Percentiles rank a stretch among this genome's conserved stretches.
Conservation (phyloP, 768 basidiomycete genomes). For the Trametes gibbosa region DNA sequence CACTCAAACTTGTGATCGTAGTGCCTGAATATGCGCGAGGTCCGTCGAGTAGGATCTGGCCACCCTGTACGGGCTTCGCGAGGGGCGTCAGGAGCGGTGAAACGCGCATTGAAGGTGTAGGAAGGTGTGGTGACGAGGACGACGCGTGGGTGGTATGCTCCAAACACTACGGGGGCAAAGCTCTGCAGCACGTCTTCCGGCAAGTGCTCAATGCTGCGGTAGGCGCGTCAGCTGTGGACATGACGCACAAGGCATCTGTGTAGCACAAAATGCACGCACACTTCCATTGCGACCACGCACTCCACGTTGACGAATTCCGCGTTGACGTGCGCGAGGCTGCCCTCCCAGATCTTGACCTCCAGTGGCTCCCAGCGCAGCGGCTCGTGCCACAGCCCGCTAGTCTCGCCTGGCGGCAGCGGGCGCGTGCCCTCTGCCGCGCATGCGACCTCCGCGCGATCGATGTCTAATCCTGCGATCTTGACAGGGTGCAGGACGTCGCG, state of each 20-base stretch:
- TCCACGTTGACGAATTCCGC: conserved; percentile 60
- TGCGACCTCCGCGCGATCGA: conserved; percentile 50
- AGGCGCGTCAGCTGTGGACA: neutral
- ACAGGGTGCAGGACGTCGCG: conserved; percentile 17
- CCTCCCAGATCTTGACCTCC: conserved; percentile 67
- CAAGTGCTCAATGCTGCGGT: conserved; percentile 78
- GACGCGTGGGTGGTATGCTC: conserved; percentile 70
- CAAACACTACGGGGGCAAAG: conserved; percentile 72
- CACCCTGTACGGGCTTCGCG: conserved; percentile 42
- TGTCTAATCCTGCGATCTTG: conserved; percentile 62
- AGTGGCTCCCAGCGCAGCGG: conserved; percentile 66
- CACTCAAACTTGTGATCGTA: conserved; percentile 88
- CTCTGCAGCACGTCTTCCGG: conserved; percentile 51
- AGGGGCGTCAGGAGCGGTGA: conserved; percentile 53
- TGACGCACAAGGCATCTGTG: neutral
- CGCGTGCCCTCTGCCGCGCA: conserved; percentile 49
- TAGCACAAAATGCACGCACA: conserved; percentile 48
- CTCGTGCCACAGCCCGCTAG: neutral
- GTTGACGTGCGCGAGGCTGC: conserved; percentile 68
- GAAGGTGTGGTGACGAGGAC: conserved; percentile 84
- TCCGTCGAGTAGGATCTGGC: conserved; percentile 74
- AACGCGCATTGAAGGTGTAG: conserved; percentile 78
- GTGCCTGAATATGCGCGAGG: conserved; percentile 74
- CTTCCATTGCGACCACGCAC: conserved; percentile 77
- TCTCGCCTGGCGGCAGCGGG: conserved; percentile 32